Evolutionary conservation across 2,329 filamentous ascomycete species (phyloP), one percentile per base, ranked within the genome.

Genomic region (Rutstroemia sp.): DNA sequence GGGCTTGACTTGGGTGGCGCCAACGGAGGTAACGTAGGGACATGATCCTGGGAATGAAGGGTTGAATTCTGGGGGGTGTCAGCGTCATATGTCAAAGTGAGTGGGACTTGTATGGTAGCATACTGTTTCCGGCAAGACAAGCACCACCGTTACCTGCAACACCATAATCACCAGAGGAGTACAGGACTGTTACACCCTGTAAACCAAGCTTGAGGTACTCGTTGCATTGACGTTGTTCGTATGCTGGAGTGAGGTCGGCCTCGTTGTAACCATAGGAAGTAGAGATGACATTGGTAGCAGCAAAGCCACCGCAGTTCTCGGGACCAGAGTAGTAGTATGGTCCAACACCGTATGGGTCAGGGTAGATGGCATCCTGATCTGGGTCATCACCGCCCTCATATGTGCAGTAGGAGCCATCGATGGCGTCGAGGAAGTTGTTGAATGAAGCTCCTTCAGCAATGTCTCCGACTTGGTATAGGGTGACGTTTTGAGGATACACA

Each of bases 141-240:
- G 59, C 51, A n/a, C 64, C 63, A 25, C 64, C 61, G 56, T 72
- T 71, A 46, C 73, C 71, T 23, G 70, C 71, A 21, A 76, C 73
- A 57, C 76, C 78, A 48, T 69, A 72, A 64, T 79, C 77, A 46
- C 77, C 77, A 2, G 72, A 75, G 1, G 77, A 75, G 61, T 75
- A 78, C 41, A 80, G 56, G 16, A 81, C 66, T 6, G 74, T 74
- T 12, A 78, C 71, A 27, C 78, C 78, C 62, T 74, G 73, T 52
- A 79, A 71, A 25, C 75, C 78, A 2, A 81, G 73, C 69, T 81
- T 81, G 72, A 80, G 73, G 66, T 77, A 81, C 69, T 81, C 78
- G 58, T 72, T 68, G 63, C 78, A 81, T 66, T 82, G 78, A 2
- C 78, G 73, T 55, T 72, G 61, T 60, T 77, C 73, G 63, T 81